Base-by-base conservation (phyloP, 2,329 filamentous ascomycete species). In the Alternaria brassicae region DNA sequence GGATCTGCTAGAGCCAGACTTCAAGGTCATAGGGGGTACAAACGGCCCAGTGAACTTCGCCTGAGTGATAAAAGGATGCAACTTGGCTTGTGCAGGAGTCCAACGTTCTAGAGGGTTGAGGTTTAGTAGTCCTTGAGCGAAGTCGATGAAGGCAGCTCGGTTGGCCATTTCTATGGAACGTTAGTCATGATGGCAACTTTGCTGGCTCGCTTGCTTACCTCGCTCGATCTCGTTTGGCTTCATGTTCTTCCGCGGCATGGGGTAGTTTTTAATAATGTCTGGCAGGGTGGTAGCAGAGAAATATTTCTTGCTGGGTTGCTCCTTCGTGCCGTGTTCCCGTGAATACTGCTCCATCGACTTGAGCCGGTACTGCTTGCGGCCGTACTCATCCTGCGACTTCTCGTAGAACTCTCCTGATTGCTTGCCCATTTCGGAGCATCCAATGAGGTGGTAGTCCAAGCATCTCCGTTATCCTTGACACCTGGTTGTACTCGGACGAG, bases 281-380 rank as follows among this genome's bases (percentile, higher is more conserved):
- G 94, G 94, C 53, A 99, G 81, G 1, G 93, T 96, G 39, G 88
- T 97, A 34, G 93, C 93, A 71, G 94, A 91, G 81, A 99, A 99
- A 79, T 99, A 99, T 80, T 98, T 98, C 84, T 99, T 99, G 86
- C 95, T 99, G 21, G 95, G 95, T 78, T 98, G 95, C 79, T 99
- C 95, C 78, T 99, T 99, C 34, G 93, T 95, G 59, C 91, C 91
- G 76, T 97, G 95, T 76, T 99, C 95, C 56, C 94, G 85, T 15
- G 95, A 94, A 78, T 98, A 99, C 77, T 97, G 93, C 75, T 99
- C 95, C 91, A 99, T 96, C 67, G 91, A 92, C 83, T 99, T 99
- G 37, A 99, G 83, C 53, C 94, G 88, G 77, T 97, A 97, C 6
- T 89, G 93, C 70, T 93, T 90, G 66, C 95, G 88, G 37, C 94